Percentiles rank a stretch among this genome's conserved stretches.
These are phyloP conservation scores for Arthrobotrys pseudoclavata DNA, from an alignment of 2,329 filamentous ascomycete genomes.

Conservation along the genomic window DNA sequence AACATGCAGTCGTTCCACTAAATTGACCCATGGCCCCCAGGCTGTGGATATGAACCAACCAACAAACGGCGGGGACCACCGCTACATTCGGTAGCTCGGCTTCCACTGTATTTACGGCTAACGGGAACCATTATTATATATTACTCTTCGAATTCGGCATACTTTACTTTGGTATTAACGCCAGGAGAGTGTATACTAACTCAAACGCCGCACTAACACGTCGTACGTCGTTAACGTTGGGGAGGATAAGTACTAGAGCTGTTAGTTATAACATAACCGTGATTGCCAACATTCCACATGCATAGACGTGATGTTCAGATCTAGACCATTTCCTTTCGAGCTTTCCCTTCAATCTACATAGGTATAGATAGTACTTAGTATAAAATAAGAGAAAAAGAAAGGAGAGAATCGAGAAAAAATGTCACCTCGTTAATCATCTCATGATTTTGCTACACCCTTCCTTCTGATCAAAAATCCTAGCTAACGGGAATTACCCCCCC, in stretches of 20 bases:
- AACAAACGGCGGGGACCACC: neutral
- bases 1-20: neutral
- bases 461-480: neutral
- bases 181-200: neutral
- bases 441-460: constrained; percentile 2
- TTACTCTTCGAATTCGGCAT: neutral
- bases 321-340: neutral
- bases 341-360: neutral
- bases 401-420: too few relatives aligned
- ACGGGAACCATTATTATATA: constrained; percentile 13
- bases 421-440: neutral
- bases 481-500: constrained; percentile 1
- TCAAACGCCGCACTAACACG: constrained; percentile 7
- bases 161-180: neutral
- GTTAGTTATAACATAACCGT: neutral
- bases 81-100: constrained; percentile 16
- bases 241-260: neutral
- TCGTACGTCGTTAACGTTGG: neutral
- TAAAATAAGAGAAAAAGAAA: neutral
- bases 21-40: neutral
- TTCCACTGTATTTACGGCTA: constrained; percentile 18
- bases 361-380: too few relatives aligned
- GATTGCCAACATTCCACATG: neutral
- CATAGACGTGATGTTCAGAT: neutral
- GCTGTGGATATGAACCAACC: neutral